Conservation (phyloP, 345 rosid species). For the Brassica juncea region DNA sequence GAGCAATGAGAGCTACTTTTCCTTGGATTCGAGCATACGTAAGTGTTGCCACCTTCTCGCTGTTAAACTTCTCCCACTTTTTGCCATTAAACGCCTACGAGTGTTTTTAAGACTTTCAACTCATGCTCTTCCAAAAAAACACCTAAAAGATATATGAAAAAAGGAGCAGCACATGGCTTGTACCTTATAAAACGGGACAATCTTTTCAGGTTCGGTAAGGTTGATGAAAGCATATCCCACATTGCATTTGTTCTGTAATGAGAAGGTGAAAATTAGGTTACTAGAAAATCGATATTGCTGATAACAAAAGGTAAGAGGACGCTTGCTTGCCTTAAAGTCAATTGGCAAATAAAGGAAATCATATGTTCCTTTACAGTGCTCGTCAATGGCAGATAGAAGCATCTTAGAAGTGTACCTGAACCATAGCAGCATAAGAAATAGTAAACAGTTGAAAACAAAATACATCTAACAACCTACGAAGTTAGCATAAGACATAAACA, state of each 20-base stretch:
- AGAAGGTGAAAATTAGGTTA: not conserved
- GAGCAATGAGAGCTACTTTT: conserved; percentile 79
- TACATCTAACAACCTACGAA: not conserved
- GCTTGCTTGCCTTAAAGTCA: conserved; percentile 59
- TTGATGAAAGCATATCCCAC: conserved; percentile 95
- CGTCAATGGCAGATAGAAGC: conserved; percentile 83
- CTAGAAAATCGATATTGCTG: not conserved
- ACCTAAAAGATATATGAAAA: not conserved
- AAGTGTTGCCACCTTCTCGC: conserved; percentile 86
- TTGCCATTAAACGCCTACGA: conserved; percentile 82
- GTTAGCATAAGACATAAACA: conserved; percentile 4
- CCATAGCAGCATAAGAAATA: not conserved
- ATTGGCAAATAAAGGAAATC: conserved; percentile 82
- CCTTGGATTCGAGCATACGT: conserved; percentile 92
- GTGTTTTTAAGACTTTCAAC: not conserved
- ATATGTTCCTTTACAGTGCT: conserved; percentile 71
- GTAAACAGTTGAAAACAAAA: conserved; percentile 7
- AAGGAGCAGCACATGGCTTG: conserved; percentile 1
- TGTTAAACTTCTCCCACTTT: conserved; percentile 91
- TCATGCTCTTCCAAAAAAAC: not conserved
- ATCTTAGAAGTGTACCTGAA: conserved; percentile 78
- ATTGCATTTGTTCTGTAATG: conserved; percentile 81
- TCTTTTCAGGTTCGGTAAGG: conserved; percentile 75
- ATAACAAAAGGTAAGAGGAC: not conserved
- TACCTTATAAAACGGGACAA: conserved; percentile 75